phyloP scores from a whole-genome alignment of 2,329 filamentous ascomycete species.

The Penicillium italicum region DNA sequence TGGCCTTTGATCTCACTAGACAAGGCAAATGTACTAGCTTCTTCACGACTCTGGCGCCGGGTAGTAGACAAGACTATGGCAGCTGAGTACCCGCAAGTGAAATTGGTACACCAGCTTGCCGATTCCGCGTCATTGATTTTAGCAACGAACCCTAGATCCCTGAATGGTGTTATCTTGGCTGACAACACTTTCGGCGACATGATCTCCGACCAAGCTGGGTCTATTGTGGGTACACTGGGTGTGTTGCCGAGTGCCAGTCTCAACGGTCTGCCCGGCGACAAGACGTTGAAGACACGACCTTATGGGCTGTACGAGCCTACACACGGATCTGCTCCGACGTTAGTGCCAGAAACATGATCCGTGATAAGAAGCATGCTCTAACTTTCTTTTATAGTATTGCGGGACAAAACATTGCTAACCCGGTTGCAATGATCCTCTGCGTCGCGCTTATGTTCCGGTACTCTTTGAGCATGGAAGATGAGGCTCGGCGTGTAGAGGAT shows the following conservation, averaged over 20 bases:
- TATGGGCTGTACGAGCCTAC: slow-evolving; percentile 95
- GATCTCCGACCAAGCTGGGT: slow-evolving; percentile 84
- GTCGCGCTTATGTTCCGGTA: slow-evolving; percentile 93
- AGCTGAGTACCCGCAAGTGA: slow-evolving; percentile 78
- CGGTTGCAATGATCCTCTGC: slow-evolving; percentile 81
- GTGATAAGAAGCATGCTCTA: neutral
- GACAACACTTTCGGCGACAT: slow-evolving; percentile 93
- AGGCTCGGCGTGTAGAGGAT: slow-evolving; percentile 73
- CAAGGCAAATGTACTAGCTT: slow-evolving; percentile 91
- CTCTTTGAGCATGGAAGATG: slow-evolving; percentile 70
- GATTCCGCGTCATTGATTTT: slow-evolving; percentile 89
- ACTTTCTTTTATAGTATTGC: slow-evolving; percentile 66
- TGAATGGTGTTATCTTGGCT: slow-evolving; percentile 85
- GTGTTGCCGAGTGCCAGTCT: slow-evolving; percentile 81
- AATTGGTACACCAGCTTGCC: slow-evolving; percentile 79
- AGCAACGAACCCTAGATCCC: slow-evolving; percentile 77
- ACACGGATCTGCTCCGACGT: slow-evolving; percentile 56
- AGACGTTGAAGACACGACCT: slow-evolving; percentile 59
- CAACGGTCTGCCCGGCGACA: slow-evolving; percentile 72
- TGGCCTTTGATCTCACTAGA: slow-evolving; percentile 78
- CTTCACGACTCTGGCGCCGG: slow-evolving; percentile 78
- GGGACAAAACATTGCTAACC: slow-evolving; percentile 81
- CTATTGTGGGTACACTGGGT: slow-evolving; percentile 82
- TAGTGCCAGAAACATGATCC: slow-evolving; percentile 6
- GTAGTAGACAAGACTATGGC: slow-evolving; percentile 75